phyloP scores from a whole-genome alignment of 148 eudicot genomes.

The Rhododendron ferrugineum region DNA sequence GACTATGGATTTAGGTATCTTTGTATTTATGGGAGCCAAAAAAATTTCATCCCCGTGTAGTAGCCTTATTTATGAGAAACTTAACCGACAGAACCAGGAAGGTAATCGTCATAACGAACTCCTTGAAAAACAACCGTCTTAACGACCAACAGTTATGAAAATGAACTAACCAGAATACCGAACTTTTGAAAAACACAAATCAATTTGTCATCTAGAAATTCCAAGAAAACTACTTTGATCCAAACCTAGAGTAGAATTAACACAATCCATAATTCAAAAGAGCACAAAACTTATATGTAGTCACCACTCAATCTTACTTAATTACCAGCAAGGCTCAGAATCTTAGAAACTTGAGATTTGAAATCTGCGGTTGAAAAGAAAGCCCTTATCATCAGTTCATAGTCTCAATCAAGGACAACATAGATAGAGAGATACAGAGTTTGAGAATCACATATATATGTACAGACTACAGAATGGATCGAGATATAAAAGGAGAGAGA shows the following conservation, averaged over 20 bases:
- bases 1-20: not conserved
- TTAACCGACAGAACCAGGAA: not conserved
- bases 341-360: not conserved
- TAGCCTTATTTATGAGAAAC: not conserved
- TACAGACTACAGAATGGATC: not conserved
- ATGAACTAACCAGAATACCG: not conserved
- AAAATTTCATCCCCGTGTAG: not conserved
- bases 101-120: not conserved
- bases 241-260: not conserved
- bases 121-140: not conserved
- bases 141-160: not conserved
- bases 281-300: not conserved
- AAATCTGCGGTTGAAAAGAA: not conserved
- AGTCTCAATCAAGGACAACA: not conserved
- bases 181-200: not conserved
- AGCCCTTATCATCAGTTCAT: not conserved
- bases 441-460: not conserved
- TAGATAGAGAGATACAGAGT: not conserved
- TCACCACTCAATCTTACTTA: not conserved
- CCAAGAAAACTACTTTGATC: not conserved
- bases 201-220: not conserved
- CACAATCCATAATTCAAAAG: not conserved
- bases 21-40: not conserved
- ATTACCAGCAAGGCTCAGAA: not conserved
- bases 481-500: not conserved